Evolutionary conservation across 2,329 filamentous ascomycete species (phyloP).

Genomic region (Pseudocercospora musae): DNA sequence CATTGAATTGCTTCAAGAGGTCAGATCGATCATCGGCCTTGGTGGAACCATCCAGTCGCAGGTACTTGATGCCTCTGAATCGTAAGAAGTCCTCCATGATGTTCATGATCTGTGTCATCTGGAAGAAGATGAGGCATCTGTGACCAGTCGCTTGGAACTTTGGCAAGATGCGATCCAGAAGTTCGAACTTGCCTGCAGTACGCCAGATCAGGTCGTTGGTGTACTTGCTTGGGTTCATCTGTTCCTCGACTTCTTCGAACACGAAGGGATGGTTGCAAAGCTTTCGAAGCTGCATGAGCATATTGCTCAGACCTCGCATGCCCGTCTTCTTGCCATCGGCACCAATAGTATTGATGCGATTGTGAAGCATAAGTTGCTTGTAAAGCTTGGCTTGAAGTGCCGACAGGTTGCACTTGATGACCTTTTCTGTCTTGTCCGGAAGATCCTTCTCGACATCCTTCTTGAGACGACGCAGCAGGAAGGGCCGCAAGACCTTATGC

Average conservation of each 20-base stretch:
- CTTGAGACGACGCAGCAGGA: constrained; percentile 96
- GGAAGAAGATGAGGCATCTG: constrained; percentile 99
- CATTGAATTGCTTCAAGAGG: constrained; percentile 83
- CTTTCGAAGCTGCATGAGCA: constrained; percentile 99
- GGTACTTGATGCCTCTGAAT: constrained; percentile 75
- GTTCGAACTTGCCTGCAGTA: constrained; percentile 93
- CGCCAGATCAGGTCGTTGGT: constrained; percentile 95
- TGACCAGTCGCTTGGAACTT: constrained; percentile 91
- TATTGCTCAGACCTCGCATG: constrained; percentile 94
- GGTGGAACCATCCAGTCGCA: constrained; percentile 92
- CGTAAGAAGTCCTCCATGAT: constrained; percentile 99
- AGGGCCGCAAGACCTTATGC: constrained; percentile 94
- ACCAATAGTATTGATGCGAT: constrained; percentile 90
- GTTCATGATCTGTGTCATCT: constrained; percentile 99
- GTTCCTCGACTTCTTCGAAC: constrained; percentile 95
- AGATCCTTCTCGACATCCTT: constrained; percentile 99
- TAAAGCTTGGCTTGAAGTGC: constrained; percentile 89
- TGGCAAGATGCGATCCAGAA: constrained; percentile 85
- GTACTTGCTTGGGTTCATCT: constrained; percentile 85
- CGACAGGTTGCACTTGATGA: constrained; percentile 99
- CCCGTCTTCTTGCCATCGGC: constrained; percentile 94
- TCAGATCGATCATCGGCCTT: constrained; percentile 97
- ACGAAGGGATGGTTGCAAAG: constrained; percentile 99
- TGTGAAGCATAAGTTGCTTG: constrained; percentile 95
- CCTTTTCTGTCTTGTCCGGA: constrained; percentile 97